These are phyloP conservation scores for Fusarium coffeatum DNA, from an alignment of 2,329 filamentous ascomycete species.

Conservation along the genomic window DNA sequence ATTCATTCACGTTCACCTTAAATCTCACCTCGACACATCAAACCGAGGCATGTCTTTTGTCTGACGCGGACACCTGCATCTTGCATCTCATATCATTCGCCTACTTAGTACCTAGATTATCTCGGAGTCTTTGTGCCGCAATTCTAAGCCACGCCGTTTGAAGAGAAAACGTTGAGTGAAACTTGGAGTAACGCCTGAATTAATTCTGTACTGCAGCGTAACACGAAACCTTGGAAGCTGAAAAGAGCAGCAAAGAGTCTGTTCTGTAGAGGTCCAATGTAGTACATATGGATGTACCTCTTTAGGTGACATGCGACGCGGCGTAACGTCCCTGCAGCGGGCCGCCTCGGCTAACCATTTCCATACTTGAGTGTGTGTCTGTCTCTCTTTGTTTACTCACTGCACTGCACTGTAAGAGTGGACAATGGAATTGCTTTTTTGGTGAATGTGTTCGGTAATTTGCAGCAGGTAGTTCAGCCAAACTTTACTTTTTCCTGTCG, in stretches of 20 bases:
- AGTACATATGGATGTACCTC: neutral
- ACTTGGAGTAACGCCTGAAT: neutral
- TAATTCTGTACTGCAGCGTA: neutral
- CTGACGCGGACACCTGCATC: neutral
- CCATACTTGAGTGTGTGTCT: slow-evolving; percentile 11
- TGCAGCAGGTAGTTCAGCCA: neutral
- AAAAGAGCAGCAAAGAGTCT: neutral
- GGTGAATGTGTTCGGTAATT: neutral
- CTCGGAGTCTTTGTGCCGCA: neutral
- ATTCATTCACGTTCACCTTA: neutral
- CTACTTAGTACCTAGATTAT: neutral
- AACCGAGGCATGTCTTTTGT: slow-evolving; percentile 2
- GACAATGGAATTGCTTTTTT: neutral
- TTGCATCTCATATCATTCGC: neutral
- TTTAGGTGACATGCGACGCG: slow-evolving; percentile 5
- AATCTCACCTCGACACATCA: neutral
- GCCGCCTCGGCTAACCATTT: slow-evolving; percentile 38
- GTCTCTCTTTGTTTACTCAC: neutral
- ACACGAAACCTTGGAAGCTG: neutral
- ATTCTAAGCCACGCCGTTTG: neutral
- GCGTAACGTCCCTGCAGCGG: slow-evolving; percentile 44
- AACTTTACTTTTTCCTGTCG: neutral
- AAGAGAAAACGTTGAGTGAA: neutral
- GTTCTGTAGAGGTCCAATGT: neutral
- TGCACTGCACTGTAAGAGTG: neutral